These are phyloP conservation scores for Periconia sp. DNA, from an alignment of 2,329 filamentous ascomycete species.

Conservation along the genomic window DNA sequence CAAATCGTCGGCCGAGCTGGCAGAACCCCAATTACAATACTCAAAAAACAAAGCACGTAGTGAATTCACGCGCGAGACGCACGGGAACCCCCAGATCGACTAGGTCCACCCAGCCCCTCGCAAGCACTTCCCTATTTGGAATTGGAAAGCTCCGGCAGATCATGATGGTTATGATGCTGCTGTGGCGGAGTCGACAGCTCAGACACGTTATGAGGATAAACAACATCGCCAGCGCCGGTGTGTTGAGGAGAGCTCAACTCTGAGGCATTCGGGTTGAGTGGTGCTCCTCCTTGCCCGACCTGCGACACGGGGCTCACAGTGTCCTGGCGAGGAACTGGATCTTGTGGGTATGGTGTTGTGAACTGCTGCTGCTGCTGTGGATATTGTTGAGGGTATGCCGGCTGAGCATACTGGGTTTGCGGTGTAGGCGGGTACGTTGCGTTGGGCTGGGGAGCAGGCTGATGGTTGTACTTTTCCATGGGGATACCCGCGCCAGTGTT, in stretches of 20 bases:
- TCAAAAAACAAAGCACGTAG: too few relatives aligned
- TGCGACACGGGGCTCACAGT: conserved; percentile 13
- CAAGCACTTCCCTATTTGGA: background rate
- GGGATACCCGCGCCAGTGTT: conserved; percentile 2
- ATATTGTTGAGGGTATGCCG: background rate
- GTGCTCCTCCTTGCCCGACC: background rate
- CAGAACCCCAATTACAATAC: too few relatives aligned
- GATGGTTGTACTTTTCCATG: conserved; percentile 10
- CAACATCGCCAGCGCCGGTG: background rate
- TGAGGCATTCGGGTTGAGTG: conserved; percentile 1
- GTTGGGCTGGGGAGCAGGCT: background rate
- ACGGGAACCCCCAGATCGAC: too few relatives aligned
- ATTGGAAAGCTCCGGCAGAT: background rate
- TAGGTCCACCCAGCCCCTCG: background rate
- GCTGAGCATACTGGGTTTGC: conserved; percentile 3
- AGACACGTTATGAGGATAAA: background rate
- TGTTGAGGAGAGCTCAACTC: background rate
- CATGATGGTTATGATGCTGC: background rate
- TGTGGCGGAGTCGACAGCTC: background rate
- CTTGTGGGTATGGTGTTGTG: conserved; percentile 4
- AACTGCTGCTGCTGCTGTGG: conserved; percentile 3
- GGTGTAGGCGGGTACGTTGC: conserved; percentile 3
- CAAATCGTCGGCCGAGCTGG: too few relatives aligned
- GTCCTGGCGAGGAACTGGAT: conserved; percentile 10
- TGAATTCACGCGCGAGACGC: too few relatives aligned